Percentiles rank a stretch among this genome's conserved stretches.
These are phyloP conservation scores for Globisporangium splendens DNA, from an alignment of 352 stramenopile genomes.

Conservation along the genomic window DNA sequence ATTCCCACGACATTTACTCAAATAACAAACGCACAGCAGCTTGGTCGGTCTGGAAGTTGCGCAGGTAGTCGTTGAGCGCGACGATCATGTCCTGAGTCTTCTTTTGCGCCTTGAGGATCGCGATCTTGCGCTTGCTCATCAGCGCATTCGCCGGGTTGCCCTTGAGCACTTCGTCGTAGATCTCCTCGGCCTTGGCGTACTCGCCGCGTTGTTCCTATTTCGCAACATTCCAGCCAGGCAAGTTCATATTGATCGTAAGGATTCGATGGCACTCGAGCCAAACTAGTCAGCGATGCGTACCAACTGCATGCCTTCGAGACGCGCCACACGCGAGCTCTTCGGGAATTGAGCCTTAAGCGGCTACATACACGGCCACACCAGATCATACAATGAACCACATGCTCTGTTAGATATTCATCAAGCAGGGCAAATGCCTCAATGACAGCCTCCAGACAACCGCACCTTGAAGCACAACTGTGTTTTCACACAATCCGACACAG, in stretches of 20 bases:
- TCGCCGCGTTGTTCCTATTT: conserved; percentile 45
- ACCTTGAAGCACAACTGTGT: conserved; percentile 15
- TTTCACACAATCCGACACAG: neutral
- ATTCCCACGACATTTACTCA: no score
- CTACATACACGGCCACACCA: conserved; percentile 6
- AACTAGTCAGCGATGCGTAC: neutral
- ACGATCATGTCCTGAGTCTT: conserved; percentile 48
- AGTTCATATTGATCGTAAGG: neutral
- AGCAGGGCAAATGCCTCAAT: neutral
- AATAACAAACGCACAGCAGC: conserved; percentile 27
- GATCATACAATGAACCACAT: neutral
- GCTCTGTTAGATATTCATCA: neutral
- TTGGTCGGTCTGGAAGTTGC: conserved; percentile 56
- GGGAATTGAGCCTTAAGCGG: conserved; percentile 55
- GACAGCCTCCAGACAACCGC: neutral
- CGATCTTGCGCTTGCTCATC: conserved; percentile 63
- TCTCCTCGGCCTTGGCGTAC: conserved; percentile 45
- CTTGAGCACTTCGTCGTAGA: conserved; percentile 58
- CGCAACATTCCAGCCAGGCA: no score
- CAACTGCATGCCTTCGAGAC: conserved; percentile 56
- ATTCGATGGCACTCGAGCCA: neutral
- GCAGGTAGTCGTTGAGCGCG: conserved; percentile 57
- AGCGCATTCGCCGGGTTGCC: conserved; percentile 57
- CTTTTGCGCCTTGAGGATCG: conserved; percentile 61
- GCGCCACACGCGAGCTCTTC: conserved; percentile 50